Conservation (phyloP, 2,329 filamentous ascomycete species). For the Penicillium sp. region DNA sequence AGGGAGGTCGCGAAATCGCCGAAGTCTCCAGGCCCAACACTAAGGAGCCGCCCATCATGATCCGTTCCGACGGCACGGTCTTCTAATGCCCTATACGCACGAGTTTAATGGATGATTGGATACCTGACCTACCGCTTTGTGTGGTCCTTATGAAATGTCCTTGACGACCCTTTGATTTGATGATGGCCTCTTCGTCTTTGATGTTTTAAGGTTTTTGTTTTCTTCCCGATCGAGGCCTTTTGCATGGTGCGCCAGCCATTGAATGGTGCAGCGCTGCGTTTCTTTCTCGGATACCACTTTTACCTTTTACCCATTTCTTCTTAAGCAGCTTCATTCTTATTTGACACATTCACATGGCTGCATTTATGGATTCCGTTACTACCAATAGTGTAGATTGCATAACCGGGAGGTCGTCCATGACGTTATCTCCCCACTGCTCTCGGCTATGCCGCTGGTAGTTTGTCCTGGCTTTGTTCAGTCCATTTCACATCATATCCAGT, state of each 20-base stretch:
- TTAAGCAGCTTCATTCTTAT: conserved; percentile 1
- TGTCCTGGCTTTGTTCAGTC: not conserved
- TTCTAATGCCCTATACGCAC: conserved; percentile 59
- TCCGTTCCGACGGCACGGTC: conserved; percentile 92
- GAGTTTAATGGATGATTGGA: conserved; percentile 25
- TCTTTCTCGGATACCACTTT: conserved; percentile 19
- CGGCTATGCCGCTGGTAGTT: not conserved
- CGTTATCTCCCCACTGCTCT: conserved; percentile 17
- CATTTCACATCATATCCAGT: not conserved
- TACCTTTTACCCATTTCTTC: conserved; percentile 2
- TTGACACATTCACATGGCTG: not conserved
- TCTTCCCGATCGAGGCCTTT: conserved; percentile 12
- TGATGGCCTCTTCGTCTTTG: conserved; percentile 1
- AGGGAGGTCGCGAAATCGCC: conserved; percentile 92
- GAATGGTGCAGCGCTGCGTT: conserved; percentile 10
- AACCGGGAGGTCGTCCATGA: conserved; percentile 4
- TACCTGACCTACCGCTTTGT: conserved; percentile 26
- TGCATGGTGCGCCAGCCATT: conserved; percentile 10
- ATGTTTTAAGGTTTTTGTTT: conserved; percentile 8
- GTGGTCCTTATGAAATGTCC: conserved; percentile 32
- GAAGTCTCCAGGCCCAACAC: conserved; percentile 95
- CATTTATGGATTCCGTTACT: not conserved
- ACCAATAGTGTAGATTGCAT: not conserved
- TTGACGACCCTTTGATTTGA: conserved; percentile 23
- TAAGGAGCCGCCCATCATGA: conserved; percentile 93